These are phyloP conservation scores for Termitomyces sp. DNA, from an alignment of 768 basidiomycete species.

Conservation along the genomic window DNA sequence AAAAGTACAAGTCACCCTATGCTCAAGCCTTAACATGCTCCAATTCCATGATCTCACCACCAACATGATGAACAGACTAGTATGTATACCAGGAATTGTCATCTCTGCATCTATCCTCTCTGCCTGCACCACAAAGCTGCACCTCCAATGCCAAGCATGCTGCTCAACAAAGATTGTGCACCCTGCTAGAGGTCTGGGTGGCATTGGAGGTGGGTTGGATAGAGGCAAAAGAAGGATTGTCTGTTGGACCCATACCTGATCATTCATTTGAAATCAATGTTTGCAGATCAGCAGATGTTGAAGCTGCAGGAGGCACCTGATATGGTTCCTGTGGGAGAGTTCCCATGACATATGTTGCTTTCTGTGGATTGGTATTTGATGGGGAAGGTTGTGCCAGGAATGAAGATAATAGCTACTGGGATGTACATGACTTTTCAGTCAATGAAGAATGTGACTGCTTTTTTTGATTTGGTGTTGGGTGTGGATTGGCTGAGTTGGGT, in stretches of 20 bases:
- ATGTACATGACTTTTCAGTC: slow-evolving; percentile 97
- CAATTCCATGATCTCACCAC: too few species aligned
- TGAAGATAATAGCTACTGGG: slow-evolving; percentile 92
- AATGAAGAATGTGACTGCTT: slow-evolving; percentile 64
- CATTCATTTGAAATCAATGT: slow-evolving; percentile 89
- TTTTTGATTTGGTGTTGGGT: not conserved
- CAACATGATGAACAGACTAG: too few species aligned
- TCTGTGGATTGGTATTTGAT: slow-evolving; percentile 90
- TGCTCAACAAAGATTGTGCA: too few species aligned
- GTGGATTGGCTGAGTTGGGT: slow-evolving; percentile 2
- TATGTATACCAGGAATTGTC: too few species aligned
- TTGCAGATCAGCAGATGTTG: slow-evolving; percentile 93
- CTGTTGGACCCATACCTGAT: slow-evolving; percentile 96
- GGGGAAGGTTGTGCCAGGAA: slow-evolving; percentile 91
- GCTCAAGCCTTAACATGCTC: slow-evolving; percentile 86
- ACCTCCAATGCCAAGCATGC: too few species aligned
- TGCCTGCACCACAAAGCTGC: too few species aligned
- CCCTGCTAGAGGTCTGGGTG: too few species aligned
- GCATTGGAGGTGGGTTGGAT: slow-evolving; percentile 31
- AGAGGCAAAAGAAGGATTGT: slow-evolving; percentile 90
- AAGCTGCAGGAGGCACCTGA: slow-evolving; percentile 99
- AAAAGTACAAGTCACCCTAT: slow-evolving; percentile 83
- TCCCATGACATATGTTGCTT: slow-evolving; percentile 92
- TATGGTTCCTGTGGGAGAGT: slow-evolving; percentile 98
- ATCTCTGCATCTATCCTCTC: too few species aligned